Evolutionary conservation across 345 rosid genomes (phyloP), one percentile per base, ranked within the genome.

Genomic region (Camelina hispida): DNA sequence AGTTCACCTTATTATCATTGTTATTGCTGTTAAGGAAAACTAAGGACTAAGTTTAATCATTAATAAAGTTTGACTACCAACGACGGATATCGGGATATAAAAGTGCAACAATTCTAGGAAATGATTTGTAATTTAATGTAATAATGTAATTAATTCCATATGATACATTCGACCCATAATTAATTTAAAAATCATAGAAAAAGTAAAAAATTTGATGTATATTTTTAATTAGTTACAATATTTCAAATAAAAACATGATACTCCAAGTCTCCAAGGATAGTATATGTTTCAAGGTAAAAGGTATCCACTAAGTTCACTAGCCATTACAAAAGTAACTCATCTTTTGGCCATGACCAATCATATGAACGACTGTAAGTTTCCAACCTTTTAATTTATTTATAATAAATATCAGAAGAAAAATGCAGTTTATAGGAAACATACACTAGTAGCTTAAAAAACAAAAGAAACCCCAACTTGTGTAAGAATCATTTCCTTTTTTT

Each of bases 331-430:
- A 62, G 69, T 42, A 35, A 63, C 1, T 42, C 17, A 62, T 53
- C 69, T 72, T 72, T 62, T 62, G 2, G 7, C 34, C 63, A 30
- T 1, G 55, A 54, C 77, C 77, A 63, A 63, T 72, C 56, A 63
- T 53, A 52, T 18, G 63, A 12, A 18, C 54, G 5, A 72, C 20
- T 42, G 56, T 54, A 18, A 35, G 30, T 3, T 34, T 44, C 18
- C 56, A 54, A 18, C 46, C 54, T 72, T 51, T 38, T 50, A 6
- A 16, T 22, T 20, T 15, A 15, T 57, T 28, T 11, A 30, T 10
- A 44, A 44, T 17, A 69, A 30, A 30, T 9, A 17, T 5, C 22
- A 44, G 34, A 40, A 40, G 51, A 44, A 70, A 44, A 17, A 58
- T 58, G 5, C 32, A 30, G 17, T 34, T 59, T 35, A 4, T 16